Base-by-base conservation (phyloP, 169 alveolate species). In the Miamiensis avidus region DNA sequence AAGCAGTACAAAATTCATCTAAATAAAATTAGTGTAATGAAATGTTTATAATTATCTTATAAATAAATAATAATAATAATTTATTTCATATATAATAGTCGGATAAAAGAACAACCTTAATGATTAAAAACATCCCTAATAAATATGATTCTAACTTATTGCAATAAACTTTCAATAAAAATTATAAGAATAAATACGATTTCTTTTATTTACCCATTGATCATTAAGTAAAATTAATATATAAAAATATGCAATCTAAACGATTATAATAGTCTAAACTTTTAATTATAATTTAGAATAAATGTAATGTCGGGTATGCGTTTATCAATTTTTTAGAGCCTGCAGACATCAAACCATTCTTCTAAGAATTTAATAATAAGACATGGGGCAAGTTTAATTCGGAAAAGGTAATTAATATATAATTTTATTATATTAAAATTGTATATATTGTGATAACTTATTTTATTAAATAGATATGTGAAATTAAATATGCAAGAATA, bases 91-190 rank as follows among this genome's bases (percentile, higher is more conserved):
- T n/a, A n/a, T n/a, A n/a, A n/a, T n/a, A n/a, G n/a, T 49, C 4
- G 20, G 96, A 95, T 73, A 78, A 75, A 72, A 85, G 96, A 78
- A 95, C 96, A 31, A 91, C 97, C 26, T 83, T 95, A 34, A 95
- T 95, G 97, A 85, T 95, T 31, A 92, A 91, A 69, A 95, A 95
- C 87, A 95, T 95, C 69, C 97, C 97, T 65, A 95, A 95, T 82
- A 93, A 93, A 88, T 95, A 95, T 81, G 84, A 86, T 25, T 85
- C 88, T 31, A 49, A 84, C 49, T 88, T 88, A 83, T 87, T 95
- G 29, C 83, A 91, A 32, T 88, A 91, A 49, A 94, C 88, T 75
- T 89, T 92, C 31, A 92, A 92, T 78, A 49, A 75, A 15, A 86
- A 76, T 64, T 86, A 88, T 34, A 74, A 84, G 84, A 76, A 78